Conservation (phyloP, 768 basidiomycete genomes). For the Tephrocybe sp. region DNA sequence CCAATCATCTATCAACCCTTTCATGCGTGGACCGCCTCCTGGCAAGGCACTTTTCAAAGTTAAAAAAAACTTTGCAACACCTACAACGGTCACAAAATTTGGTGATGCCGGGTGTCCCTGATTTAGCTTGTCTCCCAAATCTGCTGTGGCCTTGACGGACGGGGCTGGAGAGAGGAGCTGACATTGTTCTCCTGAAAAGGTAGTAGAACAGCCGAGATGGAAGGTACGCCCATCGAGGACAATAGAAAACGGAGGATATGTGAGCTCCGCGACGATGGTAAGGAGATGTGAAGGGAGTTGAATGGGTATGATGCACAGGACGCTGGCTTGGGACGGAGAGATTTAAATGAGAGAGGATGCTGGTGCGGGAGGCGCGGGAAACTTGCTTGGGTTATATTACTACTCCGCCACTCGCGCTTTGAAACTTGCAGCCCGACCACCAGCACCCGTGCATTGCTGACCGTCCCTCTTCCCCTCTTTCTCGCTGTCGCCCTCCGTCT, state of each 20-base stretch:
- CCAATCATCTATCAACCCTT: not conserved
- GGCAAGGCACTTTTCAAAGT: not conserved
- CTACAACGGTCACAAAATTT: not conserved
- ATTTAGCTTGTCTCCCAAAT: conserved; percentile 14
- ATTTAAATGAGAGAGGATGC: conserved; percentile 15
- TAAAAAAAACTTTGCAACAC: conserved; percentile 2
- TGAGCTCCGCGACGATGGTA: not conserved
- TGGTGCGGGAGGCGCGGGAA: conserved; percentile 34
- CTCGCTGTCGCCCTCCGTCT: conserved; percentile 35
- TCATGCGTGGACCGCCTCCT: not conserved
- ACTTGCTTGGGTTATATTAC: conserved; percentile 21
- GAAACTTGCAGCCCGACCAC: conserved; percentile 21
- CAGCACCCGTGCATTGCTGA: conserved; percentile 13
- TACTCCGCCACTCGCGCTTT: conserved; percentile 42
- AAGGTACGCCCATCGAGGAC: conserved; percentile 16
- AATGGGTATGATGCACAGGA: too few relatives aligned
- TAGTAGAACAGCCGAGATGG: conserved; percentile 3
- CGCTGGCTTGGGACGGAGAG: conserved; percentile 1
- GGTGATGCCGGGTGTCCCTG: conserved; percentile 8
- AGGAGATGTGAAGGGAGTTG: too few relatives aligned
- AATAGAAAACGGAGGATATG: conserved; percentile 16
- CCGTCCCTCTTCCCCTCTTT: conserved; percentile 10
- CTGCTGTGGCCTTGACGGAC: conserved; percentile 6
- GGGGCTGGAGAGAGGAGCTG: not conserved
- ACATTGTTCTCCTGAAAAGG: conserved; percentile 31